Evolutionary conservation across 2,329 filamentous ascomycete genomes (phyloP), one percentile per base, ranked within the genome.

Genomic region (Pseudocercospora fuligena): DNA sequence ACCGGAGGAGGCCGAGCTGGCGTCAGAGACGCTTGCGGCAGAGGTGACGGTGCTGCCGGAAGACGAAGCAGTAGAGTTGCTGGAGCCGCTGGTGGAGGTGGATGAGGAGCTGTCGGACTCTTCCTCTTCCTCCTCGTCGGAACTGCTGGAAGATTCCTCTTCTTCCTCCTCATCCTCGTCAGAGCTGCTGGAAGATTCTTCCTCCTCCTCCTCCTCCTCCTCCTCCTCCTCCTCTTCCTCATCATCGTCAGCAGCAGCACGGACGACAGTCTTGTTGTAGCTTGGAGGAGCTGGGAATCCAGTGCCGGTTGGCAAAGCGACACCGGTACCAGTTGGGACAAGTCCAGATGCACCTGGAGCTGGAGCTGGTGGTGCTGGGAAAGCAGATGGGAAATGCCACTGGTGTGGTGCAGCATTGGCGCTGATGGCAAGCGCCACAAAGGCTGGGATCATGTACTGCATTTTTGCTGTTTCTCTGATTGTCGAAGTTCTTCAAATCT

Each of bases 371-470:
- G 58, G 51, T 27, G 19, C 29, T 19, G 36, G 56, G 60, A 63
- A 68, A 21, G 49, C 61, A 31, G 54, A 53, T 31, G 58, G 54
- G 40, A 54, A 64, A 57, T 64, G 36, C 64, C 64, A 67, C 49
- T 64, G 53, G 29, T 65, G 60, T 29, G 69, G 69, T 40, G 61
- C 60, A 43, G 69, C 69, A 14, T 66, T 61, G 53, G 58, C 63
- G 12, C 65, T 60, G 31, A 71, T 61, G 40, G 65, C 67, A 27
- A 71, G 36, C 53, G 69, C 65, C 63, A 66, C 40, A 25, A 63
- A 51, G 49, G 69, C 64, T 49, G 63, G 65, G 21, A 69, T 47
- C 27, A 66, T 58, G 61, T 66, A 65, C 60, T 68, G 67, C 69
- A 69, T 71, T 27, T 53, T 67, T 29, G 33, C 8, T 49, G 63